Evolutionary conservation across 2,329 filamentous ascomycete genomes (phyloP).

Genomic region (Cephalotrichum gorgonifer): DNA sequence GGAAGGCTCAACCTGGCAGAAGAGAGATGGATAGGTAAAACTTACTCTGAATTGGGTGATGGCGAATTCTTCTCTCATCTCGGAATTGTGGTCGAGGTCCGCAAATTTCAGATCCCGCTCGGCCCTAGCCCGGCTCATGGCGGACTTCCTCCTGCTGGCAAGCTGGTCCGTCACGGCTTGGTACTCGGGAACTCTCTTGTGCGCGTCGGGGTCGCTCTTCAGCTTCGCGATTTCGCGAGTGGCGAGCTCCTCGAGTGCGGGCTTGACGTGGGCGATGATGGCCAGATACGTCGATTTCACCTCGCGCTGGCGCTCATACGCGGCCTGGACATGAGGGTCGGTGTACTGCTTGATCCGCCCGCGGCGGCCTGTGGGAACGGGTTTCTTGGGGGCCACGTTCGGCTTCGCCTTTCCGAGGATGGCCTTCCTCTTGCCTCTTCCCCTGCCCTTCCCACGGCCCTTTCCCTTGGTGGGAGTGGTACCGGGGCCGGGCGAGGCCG

Average conservation of each 20-base stretch:
- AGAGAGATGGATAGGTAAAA: neutral
- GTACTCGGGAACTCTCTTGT: constrained; percentile 45
- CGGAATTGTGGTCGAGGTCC: constrained; percentile 11
- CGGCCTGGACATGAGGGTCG: constrained; percentile 43
- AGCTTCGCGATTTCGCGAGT: constrained; percentile 48
- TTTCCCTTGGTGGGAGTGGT: constrained; percentile 11
- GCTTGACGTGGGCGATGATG: constrained; percentile 53
- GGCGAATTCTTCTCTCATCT: constrained; percentile 7
- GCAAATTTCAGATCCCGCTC: constrained; percentile 11
- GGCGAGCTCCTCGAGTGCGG: constrained; percentile 54
- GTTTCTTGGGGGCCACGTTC: constrained; percentile 23
- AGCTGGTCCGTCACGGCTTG: constrained; percentile 39
- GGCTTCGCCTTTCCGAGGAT: constrained; percentile 16
- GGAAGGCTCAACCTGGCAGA: neutral
- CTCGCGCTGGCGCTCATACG: constrained; percentile 54
- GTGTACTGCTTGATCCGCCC: constrained; percentile 47
- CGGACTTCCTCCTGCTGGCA: constrained; percentile 26
- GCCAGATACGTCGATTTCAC: constrained; percentile 55
- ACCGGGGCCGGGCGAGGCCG: constrained; percentile 7
- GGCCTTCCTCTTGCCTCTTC: constrained; percentile 11
- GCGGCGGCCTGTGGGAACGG: constrained; percentile 23
- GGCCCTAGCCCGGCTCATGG: neutral
- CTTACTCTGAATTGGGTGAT: constrained; percentile 14
- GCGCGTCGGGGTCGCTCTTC: constrained; percentile 38
- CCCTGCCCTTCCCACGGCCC: constrained; percentile 11